A percentile compares a stretch with the other conserved stretches of the same genome.
phyloP scores from a whole-genome alignment of 495 filamentous ascomycete genomes.

The Sordaria brevicollis region DNA sequence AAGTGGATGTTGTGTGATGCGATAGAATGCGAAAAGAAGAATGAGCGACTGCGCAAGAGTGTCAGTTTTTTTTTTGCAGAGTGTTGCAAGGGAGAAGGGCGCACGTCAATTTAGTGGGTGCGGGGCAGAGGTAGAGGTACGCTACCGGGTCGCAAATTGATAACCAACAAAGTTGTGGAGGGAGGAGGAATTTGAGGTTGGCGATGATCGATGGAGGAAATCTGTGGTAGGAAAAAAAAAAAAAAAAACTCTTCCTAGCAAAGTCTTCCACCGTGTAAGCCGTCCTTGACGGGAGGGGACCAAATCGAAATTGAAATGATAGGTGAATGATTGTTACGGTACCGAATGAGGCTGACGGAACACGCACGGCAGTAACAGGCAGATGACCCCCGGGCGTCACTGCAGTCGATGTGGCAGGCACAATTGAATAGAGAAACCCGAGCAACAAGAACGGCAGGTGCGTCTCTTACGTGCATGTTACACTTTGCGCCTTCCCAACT shows the following conservation, averaged over 20 bases:
- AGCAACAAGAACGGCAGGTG: background rate
- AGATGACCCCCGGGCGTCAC: background rate
- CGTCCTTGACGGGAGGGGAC: background rate
- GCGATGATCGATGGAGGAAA: background rate
- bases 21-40: background rate
- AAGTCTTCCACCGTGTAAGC: no score
- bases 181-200: background rate
- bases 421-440: background rate
- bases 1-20: background rate
- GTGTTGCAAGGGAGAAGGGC: background rate
- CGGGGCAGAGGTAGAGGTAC: background rate
- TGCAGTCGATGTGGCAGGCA: background rate
- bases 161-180: background rate
- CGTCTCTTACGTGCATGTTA: background rate
- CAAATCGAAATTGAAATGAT: no score
- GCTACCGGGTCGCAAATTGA: background rate
- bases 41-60: background rate
- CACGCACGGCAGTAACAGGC: background rate
- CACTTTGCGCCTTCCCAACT: background rate
- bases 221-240: no score
- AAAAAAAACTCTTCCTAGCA: no score
- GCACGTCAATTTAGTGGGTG: background rate
- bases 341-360: background rate
- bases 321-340: background rate
- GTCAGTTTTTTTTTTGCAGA: background rate